Conservation (phyloP, 1,139 yeast genomes). For the Hyphopichia buzzinii region DNA sequence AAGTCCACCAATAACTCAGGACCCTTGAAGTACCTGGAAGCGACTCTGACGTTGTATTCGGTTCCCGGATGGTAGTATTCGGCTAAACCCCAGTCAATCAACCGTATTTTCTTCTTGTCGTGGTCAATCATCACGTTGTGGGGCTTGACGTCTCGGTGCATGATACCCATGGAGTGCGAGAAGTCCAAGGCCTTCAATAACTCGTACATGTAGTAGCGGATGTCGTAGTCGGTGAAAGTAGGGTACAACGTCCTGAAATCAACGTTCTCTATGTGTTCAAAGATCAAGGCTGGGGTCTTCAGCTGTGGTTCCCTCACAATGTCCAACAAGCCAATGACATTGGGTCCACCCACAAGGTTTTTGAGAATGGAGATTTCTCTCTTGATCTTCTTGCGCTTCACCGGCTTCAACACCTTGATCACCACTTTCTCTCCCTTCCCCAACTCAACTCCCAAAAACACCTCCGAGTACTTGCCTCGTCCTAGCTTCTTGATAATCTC, state of each 20-base stretch:
- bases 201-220: conserved; percentile 86
- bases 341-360: conserved; percentile 84
- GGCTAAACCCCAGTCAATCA: conserved; percentile 98
- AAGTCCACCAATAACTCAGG: conserved; percentile 95
- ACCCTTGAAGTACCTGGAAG: conserved; percentile 96
- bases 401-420: conserved; percentile 94
- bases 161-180: conserved; percentile 96
- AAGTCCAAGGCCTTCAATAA: conserved; percentile 86
- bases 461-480: conserved; percentile 50
- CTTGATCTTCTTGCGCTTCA: conserved; percentile 92
- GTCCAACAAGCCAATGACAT: conserved; percentile 77
- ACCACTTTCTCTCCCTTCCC: conserved; percentile 52
- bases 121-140: conserved; percentile 99
- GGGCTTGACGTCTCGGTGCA: conserved; percentile 98
- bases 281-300: conserved; percentile 90
- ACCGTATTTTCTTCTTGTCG: conserved; percentile 61
- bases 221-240: conserved; percentile 79
- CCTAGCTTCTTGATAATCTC: conserved; percentile 47
- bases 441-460: conserved; percentile 39
- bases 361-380: conserved; percentile 91
- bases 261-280: conserved; percentile 85
- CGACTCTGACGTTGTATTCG: conserved; percentile 95
- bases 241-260: conserved; percentile 92
- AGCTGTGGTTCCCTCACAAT: conserved; percentile 88
- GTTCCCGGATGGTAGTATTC: conserved; percentile 95